A percentile compares a stretch with the other conserved stretches of the same genome.
phyloP scores from a whole-genome alignment of 2,329 filamentous ascomycete species.

The Podosphaera fusca region DNA sequence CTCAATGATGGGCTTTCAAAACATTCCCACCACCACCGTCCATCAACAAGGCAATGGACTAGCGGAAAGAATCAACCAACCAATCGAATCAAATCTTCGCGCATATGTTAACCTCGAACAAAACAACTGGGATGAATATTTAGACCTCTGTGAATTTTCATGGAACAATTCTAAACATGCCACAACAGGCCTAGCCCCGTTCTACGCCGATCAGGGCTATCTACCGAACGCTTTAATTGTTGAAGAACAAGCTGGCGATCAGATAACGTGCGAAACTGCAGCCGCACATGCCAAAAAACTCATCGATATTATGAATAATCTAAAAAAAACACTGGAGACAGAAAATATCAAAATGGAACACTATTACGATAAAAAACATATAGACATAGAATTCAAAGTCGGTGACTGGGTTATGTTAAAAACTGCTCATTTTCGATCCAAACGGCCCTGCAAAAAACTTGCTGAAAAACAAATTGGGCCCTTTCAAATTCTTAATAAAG shows the following conservation, averaged over 20 bases:
- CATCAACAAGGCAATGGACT: background rate
- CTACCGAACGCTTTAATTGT: background rate
- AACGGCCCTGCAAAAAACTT: slow-evolving; percentile 1
- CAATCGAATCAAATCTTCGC: slow-evolving; percentile 1
- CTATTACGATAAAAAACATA: background rate
- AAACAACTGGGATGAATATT: slow-evolving; percentile 2
- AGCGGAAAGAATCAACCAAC: background rate
- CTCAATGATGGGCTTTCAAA: background rate
- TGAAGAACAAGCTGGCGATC: background rate
- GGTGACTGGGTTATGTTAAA: slow-evolving; percentile 1
- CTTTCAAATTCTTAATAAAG: background rate
- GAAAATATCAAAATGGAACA: background rate
- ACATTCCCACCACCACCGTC: background rate
- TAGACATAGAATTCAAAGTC: background rate
- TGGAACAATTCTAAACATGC: slow-evolving; percentile 1
- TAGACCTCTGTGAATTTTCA: background rate
- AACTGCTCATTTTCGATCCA: background rate
- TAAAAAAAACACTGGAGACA: background rate
- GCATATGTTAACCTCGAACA: slow-evolving; percentile 4
- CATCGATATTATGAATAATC: background rate
- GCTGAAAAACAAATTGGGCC: slow-evolving; percentile 1
- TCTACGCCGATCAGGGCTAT: background rate
- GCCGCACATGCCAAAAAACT: background rate
- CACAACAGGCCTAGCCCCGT: background rate
- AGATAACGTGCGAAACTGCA: background rate